phyloP scores from a whole-genome alignment of 306 rosid genomes.

The Vigna angularis region DNA sequence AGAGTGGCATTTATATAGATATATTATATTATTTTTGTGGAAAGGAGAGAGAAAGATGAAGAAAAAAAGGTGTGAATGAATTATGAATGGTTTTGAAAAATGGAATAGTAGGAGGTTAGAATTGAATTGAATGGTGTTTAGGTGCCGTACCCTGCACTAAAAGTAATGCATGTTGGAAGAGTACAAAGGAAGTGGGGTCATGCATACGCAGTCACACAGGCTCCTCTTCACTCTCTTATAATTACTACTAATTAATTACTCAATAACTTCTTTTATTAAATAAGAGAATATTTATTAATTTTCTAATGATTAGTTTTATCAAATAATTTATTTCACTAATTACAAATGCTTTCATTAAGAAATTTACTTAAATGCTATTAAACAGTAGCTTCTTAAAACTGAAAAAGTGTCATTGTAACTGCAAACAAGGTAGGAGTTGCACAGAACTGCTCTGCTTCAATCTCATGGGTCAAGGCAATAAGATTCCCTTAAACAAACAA shows the following conservation, averaged over 20 bases:
- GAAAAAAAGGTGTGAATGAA: background rate
- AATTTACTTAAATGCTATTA: no score
- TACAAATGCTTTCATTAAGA: no score
- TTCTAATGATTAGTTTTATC: no score
- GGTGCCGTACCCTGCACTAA: slow-evolving; percentile 41
- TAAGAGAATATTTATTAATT: no score
- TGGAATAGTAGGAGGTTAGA: background rate
- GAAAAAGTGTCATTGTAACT: slow-evolving; percentile 7
- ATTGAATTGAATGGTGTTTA: slow-evolving; percentile 27
- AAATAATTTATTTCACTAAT: no score
- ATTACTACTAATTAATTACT: no score
- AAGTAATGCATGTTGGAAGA: slow-evolving; percentile 43
- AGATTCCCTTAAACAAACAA: slow-evolving; percentile 32
- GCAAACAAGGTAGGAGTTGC: slow-evolving; percentile 33
- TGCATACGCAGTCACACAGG: background rate
- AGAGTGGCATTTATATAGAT: background rate
- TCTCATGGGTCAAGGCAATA: slow-evolving; percentile 30
- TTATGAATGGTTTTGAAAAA: background rate
- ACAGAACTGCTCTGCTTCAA: slow-evolving; percentile 16
- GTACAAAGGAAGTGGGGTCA: slow-evolving; percentile 27
- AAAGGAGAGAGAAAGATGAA: background rate
- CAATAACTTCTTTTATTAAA: no score
- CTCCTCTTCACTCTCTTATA: no score
- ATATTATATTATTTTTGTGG: background rate
- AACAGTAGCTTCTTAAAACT: no score